Evolutionary conservation across 2,329 filamentous ascomycete species (phyloP).

Genomic region (Hypoxylon sp.): DNA sequence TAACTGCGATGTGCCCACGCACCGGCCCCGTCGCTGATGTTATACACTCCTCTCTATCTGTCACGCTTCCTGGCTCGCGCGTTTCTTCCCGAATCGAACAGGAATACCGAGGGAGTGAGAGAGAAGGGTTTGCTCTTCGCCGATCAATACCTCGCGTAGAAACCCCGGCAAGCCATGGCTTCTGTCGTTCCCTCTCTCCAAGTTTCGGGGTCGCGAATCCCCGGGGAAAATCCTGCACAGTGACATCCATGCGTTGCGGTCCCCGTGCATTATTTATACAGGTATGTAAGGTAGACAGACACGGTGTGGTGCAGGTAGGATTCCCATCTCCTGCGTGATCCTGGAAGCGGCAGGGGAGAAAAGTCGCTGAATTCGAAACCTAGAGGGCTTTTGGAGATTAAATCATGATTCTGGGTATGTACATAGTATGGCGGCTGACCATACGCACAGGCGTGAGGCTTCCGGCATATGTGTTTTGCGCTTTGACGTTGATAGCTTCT

Average conservation of each 20-base stretch:
- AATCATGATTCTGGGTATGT: too few relatives aligned
- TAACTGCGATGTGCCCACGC: neutral
- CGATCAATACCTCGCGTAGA: conserved; percentile 10
- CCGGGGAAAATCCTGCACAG: conserved; percentile 10
- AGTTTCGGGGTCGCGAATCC: conserved; percentile 20
- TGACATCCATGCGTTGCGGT: neutral
- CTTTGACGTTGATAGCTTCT: neutral
- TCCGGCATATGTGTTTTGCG: too few relatives aligned
- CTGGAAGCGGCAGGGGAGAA: too few relatives aligned
- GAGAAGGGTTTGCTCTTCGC: neutral
- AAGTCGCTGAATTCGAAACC: too few relatives aligned
- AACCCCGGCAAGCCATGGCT: neutral
- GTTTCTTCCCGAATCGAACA: neutral
- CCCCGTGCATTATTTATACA: conserved; percentile 10
- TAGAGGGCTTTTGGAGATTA: too few relatives aligned
- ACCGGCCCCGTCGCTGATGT: neutral
- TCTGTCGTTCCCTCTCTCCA: neutral
- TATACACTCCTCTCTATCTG: neutral
- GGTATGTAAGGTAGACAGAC: neutral
- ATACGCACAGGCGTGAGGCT: too few relatives aligned
- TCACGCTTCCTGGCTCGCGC: neutral
- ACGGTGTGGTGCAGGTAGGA: neutral
- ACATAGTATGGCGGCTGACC: too few relatives aligned
- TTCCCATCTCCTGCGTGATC: neutral
- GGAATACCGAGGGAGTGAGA: conserved; percentile 1